Evolutionary conservation across 2,329 filamentous ascomycete genomes (phyloP).

Genomic region (Cyanodermella asteris): DNA sequence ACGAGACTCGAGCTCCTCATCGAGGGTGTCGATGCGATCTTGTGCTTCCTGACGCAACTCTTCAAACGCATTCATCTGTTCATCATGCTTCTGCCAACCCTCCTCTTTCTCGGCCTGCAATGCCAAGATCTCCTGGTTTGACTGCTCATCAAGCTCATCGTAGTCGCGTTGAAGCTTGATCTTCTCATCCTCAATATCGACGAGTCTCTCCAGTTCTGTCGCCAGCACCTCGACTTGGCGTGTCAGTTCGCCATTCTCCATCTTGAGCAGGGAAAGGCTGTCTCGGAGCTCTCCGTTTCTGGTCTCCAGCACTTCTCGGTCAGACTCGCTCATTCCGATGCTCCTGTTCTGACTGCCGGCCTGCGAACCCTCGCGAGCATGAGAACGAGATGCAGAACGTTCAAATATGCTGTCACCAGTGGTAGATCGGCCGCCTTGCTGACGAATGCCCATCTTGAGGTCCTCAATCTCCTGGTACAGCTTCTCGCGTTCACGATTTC

Average conservation of each 20-base stretch:
- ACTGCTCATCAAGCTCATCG: constrained; percentile 60
- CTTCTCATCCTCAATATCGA: constrained; percentile 38
- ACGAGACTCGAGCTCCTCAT: constrained; percentile 48
- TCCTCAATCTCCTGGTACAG: constrained; percentile 96
- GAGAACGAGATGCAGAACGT: constrained; percentile 71
- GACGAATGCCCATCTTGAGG: constrained; percentile 67
- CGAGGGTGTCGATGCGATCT: constrained; percentile 34
- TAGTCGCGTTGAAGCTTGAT: constrained; percentile 39
- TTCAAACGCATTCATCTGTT: constrained; percentile 29
- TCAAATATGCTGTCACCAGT: constrained; percentile 81
- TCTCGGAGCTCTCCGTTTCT: constrained; percentile 69
- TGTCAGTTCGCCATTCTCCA: constrained; percentile 77
- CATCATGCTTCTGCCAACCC: constrained; percentile 50
- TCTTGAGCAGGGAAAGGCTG: constrained; percentile 61
- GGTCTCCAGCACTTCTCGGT: constrained; percentile 69
- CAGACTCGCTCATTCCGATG: constrained; percentile 48
- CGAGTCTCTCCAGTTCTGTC: constrained; percentile 54
- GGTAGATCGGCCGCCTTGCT: constrained; percentile 35
- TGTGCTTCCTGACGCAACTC: constrained; percentile 34
- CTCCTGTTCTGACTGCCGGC: constrained; percentile 45
- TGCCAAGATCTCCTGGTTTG: constrained; percentile 57
- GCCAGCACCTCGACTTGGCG: constrained; percentile 60
- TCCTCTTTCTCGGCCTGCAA: constrained; percentile 74
- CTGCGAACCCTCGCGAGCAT: constrained; percentile 52
- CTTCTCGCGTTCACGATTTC: constrained; percentile 84